Conservation (phyloP, 257 asterid genomes). For the Cordia subcordata region DNA sequence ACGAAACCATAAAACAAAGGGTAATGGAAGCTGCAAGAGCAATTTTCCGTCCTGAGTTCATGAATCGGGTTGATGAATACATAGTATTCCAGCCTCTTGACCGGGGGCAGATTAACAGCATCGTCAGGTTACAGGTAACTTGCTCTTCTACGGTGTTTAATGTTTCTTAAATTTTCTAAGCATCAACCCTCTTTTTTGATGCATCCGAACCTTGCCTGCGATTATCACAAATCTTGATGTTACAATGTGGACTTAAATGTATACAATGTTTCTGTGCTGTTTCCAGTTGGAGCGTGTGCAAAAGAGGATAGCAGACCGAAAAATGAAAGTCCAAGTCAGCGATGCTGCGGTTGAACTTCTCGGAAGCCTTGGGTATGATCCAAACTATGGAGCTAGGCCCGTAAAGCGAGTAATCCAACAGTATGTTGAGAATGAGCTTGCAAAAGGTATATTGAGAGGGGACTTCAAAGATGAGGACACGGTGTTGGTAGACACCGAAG, state of each 20-base stretch:
- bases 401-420: conserved; percentile 93
- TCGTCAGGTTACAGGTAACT: conserved; percentile 72
- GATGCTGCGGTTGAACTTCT: conserved; percentile 72
- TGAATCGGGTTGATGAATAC: conserved; percentile 94
- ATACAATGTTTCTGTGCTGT: neutral
- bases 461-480: conserved; percentile 79
- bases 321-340: conserved; percentile 67
- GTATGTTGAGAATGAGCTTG: conserved; percentile 77
- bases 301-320: conserved; percentile 71
- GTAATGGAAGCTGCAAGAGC: conserved; percentile 89
- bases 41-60: conserved; percentile 87
- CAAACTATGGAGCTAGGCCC: conserved; percentile 92
- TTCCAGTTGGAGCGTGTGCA: conserved; percentile 80
- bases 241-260: neutral
- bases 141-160: neutral
- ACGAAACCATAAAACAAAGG: conserved; percentile 62
- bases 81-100: conserved; percentile 94
- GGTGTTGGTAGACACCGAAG: conserved; percentile 63
- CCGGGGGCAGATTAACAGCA: conserved; percentile 61
- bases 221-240: too few relatives aligned
- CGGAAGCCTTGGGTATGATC: conserved; percentile 82
- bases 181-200: too few relatives aligned
- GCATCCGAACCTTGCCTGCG: too few relatives aligned
- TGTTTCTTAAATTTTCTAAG: too few relatives aligned
- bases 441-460: conserved; percentile 86